Evolutionary conservation across 805 yeast genomes (phyloP).

Genomic region (Ogataea allantospora): DNA sequence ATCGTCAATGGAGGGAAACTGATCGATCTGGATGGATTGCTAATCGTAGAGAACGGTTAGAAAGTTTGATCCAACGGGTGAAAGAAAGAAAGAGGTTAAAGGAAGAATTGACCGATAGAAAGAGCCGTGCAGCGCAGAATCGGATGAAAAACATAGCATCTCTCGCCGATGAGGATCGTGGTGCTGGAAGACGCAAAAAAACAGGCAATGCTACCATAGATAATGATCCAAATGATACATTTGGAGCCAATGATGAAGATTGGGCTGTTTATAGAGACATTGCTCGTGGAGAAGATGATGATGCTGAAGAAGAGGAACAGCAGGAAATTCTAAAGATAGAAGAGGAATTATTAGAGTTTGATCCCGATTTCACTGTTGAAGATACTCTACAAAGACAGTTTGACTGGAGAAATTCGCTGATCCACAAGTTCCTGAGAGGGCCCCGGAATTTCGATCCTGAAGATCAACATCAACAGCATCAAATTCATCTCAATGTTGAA

Average conservation of each 20-base stretch:
- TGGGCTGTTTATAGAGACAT: conserved; percentile 91
- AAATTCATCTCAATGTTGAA: conserved; percentile 86
- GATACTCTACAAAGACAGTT: conserved; percentile 78
- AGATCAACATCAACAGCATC: conserved; percentile 82
- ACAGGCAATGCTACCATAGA: conserved; percentile 67
- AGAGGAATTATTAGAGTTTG: conserved; percentile 72
- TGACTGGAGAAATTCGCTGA: conserved; percentile 78
- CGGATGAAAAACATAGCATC: conserved; percentile 90
- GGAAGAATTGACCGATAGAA: conserved; percentile 80
- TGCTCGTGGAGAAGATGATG: conserved; percentile 72
- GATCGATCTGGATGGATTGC: conserved; percentile 81
- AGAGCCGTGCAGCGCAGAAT: conserved; percentile 87
- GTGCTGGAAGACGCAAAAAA: conserved; percentile 40
- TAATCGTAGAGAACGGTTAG: conserved; percentile 61
- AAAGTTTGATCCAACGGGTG: conserved; percentile 53
- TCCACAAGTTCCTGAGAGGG: conserved; percentile 87
- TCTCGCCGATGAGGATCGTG: conserved; percentile 63
- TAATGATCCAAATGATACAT: conserved; percentile 89
- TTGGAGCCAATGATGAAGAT: conserved; percentile 94
- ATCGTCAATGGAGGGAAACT: conserved; percentile 70
- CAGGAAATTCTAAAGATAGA: conserved; percentile 61
- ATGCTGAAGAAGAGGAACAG: conserved; percentile 73
- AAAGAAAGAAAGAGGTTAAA: conserved; percentile 69
- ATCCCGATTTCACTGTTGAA: conserved; percentile 81
- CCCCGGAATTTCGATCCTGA: conserved; percentile 84